Percentiles rank a stretch among this genome's conserved stretches.
These are phyloP conservation scores for Cryptococcus sp. DNA, from an alignment of 1,284 basidiomycete genomes.

Conservation along the genomic window DNA sequence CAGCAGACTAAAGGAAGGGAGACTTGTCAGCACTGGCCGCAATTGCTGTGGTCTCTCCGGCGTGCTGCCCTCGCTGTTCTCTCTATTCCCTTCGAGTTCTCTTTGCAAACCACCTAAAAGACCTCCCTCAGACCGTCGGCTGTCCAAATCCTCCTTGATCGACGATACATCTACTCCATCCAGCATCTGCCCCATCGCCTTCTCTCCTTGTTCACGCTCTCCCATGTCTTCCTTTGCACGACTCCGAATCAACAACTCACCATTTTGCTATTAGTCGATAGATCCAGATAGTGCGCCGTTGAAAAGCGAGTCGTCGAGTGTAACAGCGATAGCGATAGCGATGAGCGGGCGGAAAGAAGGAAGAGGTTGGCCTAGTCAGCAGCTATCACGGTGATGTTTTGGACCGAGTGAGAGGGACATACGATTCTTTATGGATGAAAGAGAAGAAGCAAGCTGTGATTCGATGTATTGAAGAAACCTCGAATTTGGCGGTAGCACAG, in stretches of 20 bases:
- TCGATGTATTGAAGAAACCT: slow-evolving; percentile 9
- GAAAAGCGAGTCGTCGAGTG: not conserved
- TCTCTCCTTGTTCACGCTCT: not conserved
- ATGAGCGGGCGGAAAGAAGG: slow-evolving; percentile 2
- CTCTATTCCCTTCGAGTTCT: not conserved
- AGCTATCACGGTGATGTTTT: not conserved
- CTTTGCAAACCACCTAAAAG: not conserved
- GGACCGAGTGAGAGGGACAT: slow-evolving; percentile 7
- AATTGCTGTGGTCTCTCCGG: not conserved
- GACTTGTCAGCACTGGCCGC: not conserved
- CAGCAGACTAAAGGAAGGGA: slow-evolving; percentile 56
- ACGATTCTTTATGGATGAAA: slow-evolving; percentile 23
- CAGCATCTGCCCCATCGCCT: not conserved
- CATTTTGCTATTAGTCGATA: slow-evolving; percentile 20
- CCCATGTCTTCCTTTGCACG: not conserved
- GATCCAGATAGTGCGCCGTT: not conserved
- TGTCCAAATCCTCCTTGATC: not conserved
- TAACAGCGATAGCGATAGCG: slow-evolving; percentile 1
- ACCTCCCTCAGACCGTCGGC: not conserved
- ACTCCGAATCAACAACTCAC: slow-evolving; percentile 10
- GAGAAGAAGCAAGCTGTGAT: slow-evolving; percentile 3
- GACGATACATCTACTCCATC: not conserved
- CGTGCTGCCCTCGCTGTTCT: not conserved
- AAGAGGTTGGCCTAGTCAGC: not conserved
- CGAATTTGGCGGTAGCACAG: slow-evolving; percentile 3